phyloP scores from a whole-genome alignment of 169 alveolate species.

The Cryptosporidium andersoni region DNA sequence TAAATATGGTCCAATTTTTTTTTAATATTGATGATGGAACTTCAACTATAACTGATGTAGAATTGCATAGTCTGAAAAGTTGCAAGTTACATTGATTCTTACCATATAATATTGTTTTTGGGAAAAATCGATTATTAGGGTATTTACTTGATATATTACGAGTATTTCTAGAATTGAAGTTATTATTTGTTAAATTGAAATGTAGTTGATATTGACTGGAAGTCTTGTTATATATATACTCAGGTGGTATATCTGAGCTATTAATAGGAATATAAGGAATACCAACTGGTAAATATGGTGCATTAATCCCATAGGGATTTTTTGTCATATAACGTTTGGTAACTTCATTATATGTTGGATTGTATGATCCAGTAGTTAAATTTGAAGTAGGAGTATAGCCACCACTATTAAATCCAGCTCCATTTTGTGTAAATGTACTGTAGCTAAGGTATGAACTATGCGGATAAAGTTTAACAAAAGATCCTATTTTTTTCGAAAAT shows the following conservation, averaged over 20 bases:
- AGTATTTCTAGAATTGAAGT: constrained; percentile 21
- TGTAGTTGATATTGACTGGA: constrained; percentile 47
- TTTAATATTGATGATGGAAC: neutral
- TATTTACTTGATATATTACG: constrained; percentile 3
- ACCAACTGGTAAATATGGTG: constrained; percentile 45
- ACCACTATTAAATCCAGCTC: constrained; percentile 38
- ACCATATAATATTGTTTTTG: constrained; percentile 39
- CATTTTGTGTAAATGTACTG: constrained; percentile 32
- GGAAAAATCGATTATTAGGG: constrained; percentile 32
- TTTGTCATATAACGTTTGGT: constrained; percentile 15
- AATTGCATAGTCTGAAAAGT: constrained; percentile 39
- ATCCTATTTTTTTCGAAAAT: neutral
- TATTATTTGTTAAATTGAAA: neutral
- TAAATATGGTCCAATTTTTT: constrained; percentile 47
- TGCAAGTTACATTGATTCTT: constrained; percentile 15
- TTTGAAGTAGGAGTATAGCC: constrained; percentile 32
- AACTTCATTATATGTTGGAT: constrained; percentile 4
- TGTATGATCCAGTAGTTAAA: constrained; percentile 3
- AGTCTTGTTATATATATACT: constrained; percentile 26
- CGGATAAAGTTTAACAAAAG: constrained; percentile 11
- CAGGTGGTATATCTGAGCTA: constrained; percentile 16
- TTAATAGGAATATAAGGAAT: constrained; percentile 7
- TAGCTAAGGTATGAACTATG: constrained; percentile 11
- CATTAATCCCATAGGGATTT: constrained; percentile 41
- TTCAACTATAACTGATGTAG: constrained; percentile 36